Conservation (phyloP, 345 rosid species). For the Diplotaxis tenuifolia region DNA sequence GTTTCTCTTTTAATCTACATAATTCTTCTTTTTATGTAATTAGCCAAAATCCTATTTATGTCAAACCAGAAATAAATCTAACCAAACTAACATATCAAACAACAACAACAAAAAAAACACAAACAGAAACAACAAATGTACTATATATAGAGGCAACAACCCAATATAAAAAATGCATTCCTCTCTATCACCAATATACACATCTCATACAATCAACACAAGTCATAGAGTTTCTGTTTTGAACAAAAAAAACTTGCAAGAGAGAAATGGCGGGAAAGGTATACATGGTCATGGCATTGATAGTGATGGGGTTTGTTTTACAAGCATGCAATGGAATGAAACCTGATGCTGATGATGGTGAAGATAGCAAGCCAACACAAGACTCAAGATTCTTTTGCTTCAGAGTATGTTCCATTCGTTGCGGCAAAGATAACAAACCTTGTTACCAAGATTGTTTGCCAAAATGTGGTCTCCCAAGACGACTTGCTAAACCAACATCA, state of each 20-base stretch:
- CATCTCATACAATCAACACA: background rate
- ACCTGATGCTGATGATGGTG: background rate
- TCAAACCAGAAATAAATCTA: background rate
- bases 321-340: conserved; percentile 25
- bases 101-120: background rate
- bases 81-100: background rate
- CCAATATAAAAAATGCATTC: background rate
- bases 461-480: conserved; percentile 24
- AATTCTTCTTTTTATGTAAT: no score
- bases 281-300: conserved; percentile 14
- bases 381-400: conserved; percentile 20
- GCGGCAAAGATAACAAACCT: conserved; percentile 27
- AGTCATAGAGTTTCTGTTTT: background rate
- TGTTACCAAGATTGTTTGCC: conserved; percentile 31
- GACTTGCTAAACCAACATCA: background rate
- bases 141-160: conserved; percentile 11
- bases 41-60: background rate
- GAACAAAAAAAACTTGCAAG: background rate
- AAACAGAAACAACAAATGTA: background rate
- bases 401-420: conserved; percentile 23
- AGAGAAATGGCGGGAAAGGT: conserved; percentile 24
- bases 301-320: conserved; percentile 20
- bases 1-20: no score
- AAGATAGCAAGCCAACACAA: background rate
- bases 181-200: background rate